A percentile compares a stretch with the other conserved stretches of the same genome.
Conservation (phyloP, 139 green algal genomes). For the Micractinium sp. region DNA sequence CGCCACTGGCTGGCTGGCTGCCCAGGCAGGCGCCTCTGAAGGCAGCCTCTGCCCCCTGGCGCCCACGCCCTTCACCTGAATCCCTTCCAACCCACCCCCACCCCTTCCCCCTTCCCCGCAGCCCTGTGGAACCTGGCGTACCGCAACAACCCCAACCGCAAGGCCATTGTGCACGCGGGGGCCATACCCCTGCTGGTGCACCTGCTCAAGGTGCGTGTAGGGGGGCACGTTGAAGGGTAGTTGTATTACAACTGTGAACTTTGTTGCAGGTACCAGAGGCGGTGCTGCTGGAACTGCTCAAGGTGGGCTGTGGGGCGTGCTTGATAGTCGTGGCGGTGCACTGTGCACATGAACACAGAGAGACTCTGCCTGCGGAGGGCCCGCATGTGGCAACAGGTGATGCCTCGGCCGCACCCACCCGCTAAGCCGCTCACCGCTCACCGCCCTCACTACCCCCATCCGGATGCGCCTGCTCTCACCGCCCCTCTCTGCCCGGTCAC, state of each 20-base stretch:
- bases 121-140: slow-evolving; percentile 45
- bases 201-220: slow-evolving; percentile 2
- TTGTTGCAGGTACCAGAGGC: neutral
- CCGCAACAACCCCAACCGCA: slow-evolving; percentile 36
- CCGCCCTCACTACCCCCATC: neutral
- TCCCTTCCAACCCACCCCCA: neutral
- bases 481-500: too few species aligned
- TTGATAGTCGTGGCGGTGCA: too few species aligned
- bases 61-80: too few species aligned
- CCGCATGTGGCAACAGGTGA: too few species aligned
- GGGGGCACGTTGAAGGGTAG: too few species aligned
- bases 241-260: neutral
- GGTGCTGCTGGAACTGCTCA: too few species aligned
- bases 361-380: too few species aligned
- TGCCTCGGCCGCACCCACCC: too few species aligned
- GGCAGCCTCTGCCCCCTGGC: too few species aligned
- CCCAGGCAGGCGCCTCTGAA: neutral
- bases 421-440: neutral
- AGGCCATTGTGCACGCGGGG: slow-evolving; percentile 22
- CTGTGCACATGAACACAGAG: too few species aligned
- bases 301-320: too few species aligned
- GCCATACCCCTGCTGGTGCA: slow-evolving; percentile 31
- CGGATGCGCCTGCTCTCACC: neutral
- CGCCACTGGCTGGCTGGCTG: neutral
- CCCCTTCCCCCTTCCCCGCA: neutral